Conservation (phyloP, 441 rosid genomes). For the Populus trichocarpa region DNA sequence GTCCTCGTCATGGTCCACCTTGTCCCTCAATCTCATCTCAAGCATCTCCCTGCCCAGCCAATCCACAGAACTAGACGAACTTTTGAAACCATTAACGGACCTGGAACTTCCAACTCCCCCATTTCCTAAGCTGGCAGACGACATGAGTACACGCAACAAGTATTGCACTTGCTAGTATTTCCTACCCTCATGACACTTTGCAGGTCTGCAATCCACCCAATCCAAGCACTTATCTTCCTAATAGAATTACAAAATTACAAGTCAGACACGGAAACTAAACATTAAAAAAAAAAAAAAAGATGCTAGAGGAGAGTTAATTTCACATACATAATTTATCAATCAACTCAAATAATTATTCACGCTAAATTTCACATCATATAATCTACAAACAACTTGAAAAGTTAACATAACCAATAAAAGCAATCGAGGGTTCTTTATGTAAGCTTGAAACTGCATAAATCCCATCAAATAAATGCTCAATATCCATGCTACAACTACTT, state of each 20-base stretch:
- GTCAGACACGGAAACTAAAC: conserved; percentile 15
- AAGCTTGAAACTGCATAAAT: neutral
- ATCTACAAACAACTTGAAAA: neutral
- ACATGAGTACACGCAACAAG: conserved; percentile 41
- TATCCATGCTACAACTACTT: neutral
- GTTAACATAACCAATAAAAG: neutral
- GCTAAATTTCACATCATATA: neutral
- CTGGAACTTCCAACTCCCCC: conserved; percentile 96
- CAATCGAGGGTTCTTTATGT: neutral
- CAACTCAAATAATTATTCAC: neutral
- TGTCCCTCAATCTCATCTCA: conserved; percentile 85
- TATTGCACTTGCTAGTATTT: conserved; percentile 34
- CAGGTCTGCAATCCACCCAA: conserved; percentile 33
- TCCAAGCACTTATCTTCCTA: conserved; percentile 45
- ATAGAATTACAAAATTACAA: conserved; percentile 23
- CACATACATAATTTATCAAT: neutral
- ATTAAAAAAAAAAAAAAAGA: neutral
- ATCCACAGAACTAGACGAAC: conserved; percentile 90
- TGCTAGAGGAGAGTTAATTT: conserved; percentile 1
- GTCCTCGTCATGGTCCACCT: conserved; percentile 73
- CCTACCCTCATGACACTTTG: conserved; percentile 28
- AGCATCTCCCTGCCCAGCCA: conserved; percentile 96
- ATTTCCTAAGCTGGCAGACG: conserved; percentile 83
- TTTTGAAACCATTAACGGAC: conserved; percentile 72
- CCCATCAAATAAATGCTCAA: neutral